Base-by-base conservation (phyloP, 2,329 filamentous ascomycete genomes). In the Zasmidium angulare region DNA sequence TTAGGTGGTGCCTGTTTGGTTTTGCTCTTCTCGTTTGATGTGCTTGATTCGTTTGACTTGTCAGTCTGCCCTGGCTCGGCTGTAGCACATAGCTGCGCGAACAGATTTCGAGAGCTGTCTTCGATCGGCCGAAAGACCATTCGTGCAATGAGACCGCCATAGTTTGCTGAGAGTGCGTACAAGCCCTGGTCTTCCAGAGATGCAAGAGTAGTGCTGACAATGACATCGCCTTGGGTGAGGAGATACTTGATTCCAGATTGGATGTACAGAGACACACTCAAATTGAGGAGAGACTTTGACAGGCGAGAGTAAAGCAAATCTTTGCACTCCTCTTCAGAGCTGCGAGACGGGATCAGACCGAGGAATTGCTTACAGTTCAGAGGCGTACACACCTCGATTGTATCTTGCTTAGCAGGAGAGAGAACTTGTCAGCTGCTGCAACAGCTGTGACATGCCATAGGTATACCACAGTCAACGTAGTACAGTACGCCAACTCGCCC, bases 101-200 rank as follows among this genome's bases (percentile, higher is more conserved):
- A 97, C 71, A 96, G 87, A 71, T 88, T 92, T 43, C 96, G 88
- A 64, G 89, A 93, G 73, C 89, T 93, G 76, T 99, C 96, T 75
- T 99, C 95, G 60, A 99, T 86, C 7, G 95, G 96, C 70, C 98
- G 95, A 73, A 99, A 93, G 53, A 99, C 79, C 64, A 98, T 85
- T 2, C 95, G 86, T 0, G 95, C 95, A 24, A 96, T 79, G 0
- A 99, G 84, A 1, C 93, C 90, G 21, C 95, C 95, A 73, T 82
- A 99, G 75, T 98, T 99, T 68, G 92, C 92, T 54, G 93, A 95
- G 3, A 99, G 82, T 0, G 93, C 91, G 71, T 98, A 99, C 36
- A 91, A 87, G 14, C 95, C 95, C 77, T 98, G 95, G 3, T 93
- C 89, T 46, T 86, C 81, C 1, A 95, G 84, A 0, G 87, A 86